Conservation (phyloP, 306 rosid genomes). For the Parietaria judaica region DNA sequence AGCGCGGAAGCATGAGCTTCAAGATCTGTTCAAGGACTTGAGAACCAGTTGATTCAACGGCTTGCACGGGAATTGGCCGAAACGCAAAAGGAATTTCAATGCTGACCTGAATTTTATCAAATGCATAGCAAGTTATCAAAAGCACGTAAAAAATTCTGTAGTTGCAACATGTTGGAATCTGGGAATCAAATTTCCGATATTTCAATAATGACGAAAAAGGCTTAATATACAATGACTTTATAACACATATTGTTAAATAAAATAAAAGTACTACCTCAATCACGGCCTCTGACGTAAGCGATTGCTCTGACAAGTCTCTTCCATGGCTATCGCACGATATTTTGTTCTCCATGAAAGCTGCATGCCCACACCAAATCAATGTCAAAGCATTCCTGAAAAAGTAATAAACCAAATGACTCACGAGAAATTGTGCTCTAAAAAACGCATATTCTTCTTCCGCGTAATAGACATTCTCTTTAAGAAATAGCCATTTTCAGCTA, state of each 20-base stretch:
- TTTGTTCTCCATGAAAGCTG: slow-evolving; percentile 93
- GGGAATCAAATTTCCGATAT: too few species aligned
- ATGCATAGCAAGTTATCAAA: not conserved
- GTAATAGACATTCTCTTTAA: too few species aligned
- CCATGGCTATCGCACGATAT: slow-evolving; percentile 54
- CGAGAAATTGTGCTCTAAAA: not conserved
- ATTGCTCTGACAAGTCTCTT: slow-evolving; percentile 37
- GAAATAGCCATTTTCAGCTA: too few species aligned
- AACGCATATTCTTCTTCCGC: too few species aligned
- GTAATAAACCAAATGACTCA: slow-evolving; percentile 47
- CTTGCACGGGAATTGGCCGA: slow-evolving; percentile 65
- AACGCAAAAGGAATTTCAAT: slow-evolving; percentile 81
- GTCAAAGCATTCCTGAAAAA: slow-evolving; percentile 67
- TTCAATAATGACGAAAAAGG: too few species aligned
- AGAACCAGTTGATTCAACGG: slow-evolving; percentile 84
- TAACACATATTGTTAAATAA: not conserved
- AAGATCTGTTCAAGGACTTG: slow-evolving; percentile 92
- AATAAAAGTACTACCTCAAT: slow-evolving; percentile 53
- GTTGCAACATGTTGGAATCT: not conserved
- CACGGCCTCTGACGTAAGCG: slow-evolving; percentile 71
- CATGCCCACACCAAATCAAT: slow-evolving; percentile 75
- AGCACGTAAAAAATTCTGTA: not conserved
- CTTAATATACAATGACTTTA: not conserved
- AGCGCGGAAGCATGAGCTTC: slow-evolving; percentile 85
- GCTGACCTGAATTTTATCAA: slow-evolving; percentile 50